Conservation (phyloP, 768 basidiomycete species). For the Tulasnella sp. region DNA sequence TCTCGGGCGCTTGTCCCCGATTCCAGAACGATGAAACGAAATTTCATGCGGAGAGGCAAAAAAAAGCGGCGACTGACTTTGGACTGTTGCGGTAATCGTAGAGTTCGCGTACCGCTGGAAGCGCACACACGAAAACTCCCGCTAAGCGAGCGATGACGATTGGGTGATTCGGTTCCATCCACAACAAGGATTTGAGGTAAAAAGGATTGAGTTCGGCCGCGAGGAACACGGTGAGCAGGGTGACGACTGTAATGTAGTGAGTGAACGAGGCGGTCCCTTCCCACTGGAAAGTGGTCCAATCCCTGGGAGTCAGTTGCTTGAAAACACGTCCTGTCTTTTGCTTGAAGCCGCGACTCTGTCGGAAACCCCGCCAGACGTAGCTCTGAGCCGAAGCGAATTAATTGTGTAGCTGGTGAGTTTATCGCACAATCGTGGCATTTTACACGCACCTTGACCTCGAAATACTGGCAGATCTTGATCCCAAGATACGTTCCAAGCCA, state of each 20-base stretch:
- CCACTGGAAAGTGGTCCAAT: constrained; percentile 83
- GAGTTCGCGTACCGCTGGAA: constrained; percentile 73
- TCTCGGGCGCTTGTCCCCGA: too few species aligned
- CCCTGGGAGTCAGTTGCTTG: constrained; percentile 75
- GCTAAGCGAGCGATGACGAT: constrained; percentile 62
- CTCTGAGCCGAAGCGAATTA: constrained; percentile 34
- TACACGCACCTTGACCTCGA: constrained; percentile 67
- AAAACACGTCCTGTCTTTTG: constrained; percentile 69
- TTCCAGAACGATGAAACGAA: neutral
- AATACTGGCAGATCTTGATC: constrained; percentile 58
- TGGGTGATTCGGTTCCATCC: constrained; percentile 88
- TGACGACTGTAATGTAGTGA: constrained; percentile 62
- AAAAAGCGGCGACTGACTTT: constrained; percentile 34
- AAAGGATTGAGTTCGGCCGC: constrained; percentile 81
- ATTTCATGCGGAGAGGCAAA: neutral
- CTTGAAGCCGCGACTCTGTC: constrained; percentile 62
- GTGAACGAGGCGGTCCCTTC: constrained; percentile 63
- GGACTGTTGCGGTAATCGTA: constrained; percentile 76
- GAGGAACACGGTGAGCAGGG: constrained; percentile 64
- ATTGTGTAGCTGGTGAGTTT: neutral
- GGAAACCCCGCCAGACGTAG: constrained; percentile 74
- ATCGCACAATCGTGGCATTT: neutral
- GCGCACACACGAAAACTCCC: constrained; percentile 71
- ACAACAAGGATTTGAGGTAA: constrained; percentile 73
- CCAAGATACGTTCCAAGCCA: constrained; percentile 80